Percentiles rank a stretch among this genome's conserved stretches.
Conservation (phyloP, 768 basidiomycete genomes). For the Crepidotus variabilis region DNA sequence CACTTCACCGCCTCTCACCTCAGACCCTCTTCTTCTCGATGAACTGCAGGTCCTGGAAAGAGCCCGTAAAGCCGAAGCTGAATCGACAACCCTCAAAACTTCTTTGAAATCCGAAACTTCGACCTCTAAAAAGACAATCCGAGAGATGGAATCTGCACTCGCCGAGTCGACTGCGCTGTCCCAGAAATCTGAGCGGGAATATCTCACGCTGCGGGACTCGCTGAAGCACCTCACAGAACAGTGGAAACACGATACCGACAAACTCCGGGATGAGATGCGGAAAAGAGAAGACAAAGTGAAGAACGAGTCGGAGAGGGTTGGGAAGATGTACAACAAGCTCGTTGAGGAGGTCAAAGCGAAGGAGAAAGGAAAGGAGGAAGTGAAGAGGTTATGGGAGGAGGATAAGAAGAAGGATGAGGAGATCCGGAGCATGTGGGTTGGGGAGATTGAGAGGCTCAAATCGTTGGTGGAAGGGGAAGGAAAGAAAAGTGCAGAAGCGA, state of each 20-base stretch:
- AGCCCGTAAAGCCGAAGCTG: slow-evolving; percentile 82
- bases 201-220: slow-evolving; percentile 72
- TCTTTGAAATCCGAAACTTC: slow-evolving; percentile 74
- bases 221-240: slow-evolving; percentile 68
- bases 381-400: slow-evolving; percentile 49
- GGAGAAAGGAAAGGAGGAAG: slow-evolving; percentile 40
- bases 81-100: slow-evolving; percentile 61
- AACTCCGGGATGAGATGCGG: slow-evolving; percentile 69
- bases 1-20: not conserved
- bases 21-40: not conserved
- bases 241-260: slow-evolving; percentile 72
- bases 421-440: slow-evolving; percentile 57
- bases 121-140: slow-evolving; percentile 68
- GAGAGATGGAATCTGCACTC: slow-evolving; percentile 77
- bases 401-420: slow-evolving; percentile 47
- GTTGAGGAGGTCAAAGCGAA: slow-evolving; percentile 58
- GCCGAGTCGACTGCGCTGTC: slow-evolving; percentile 73
- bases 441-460: slow-evolving; percentile 53
- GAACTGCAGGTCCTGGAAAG: slow-evolving; percentile 65
- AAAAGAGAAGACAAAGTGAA: slow-evolving; percentile 68
- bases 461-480: slow-evolving; percentile 49
- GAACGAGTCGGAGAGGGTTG: slow-evolving; percentile 62
- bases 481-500: slow-evolving; percentile 53
- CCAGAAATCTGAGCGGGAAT: slow-evolving; percentile 81
- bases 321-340: slow-evolving; percentile 65